Base-by-base conservation (phyloP, 2,329 filamentous ascomycete genomes). In the Cladosporium sp. region DNA sequence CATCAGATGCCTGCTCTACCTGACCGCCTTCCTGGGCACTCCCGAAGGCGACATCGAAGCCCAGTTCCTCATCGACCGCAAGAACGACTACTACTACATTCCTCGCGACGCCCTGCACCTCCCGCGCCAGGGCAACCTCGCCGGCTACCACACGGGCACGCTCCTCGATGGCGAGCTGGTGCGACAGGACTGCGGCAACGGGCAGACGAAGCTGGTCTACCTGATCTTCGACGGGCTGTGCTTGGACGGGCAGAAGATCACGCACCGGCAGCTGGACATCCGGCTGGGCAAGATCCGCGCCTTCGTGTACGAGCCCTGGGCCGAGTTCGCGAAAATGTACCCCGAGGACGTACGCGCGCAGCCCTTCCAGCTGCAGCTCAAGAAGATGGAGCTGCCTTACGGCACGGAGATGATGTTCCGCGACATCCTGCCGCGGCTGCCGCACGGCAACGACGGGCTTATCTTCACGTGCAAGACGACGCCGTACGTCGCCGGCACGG, bases 401-500 rank as follows among this genome's bases (percentile, higher is more conserved):
- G 89, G 84, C 41, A 84, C 95, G 54, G 85, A 89, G 64, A 88
- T 88, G 80, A 95, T 97, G 86, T 96, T 99, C 74, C 82, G 84
- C 58, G 80, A 91, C 51, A 82, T 95, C 39, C 82, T 97, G 22
- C 91, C 90, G 1, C 83, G 78, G 37, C 80, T 99, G 30, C 86
- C 85, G 58, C 93, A 99, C 66, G 91, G 92, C 55, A 97, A 96
- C 68, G 93, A 99, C 67, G 93, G 93, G 5, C 79, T 99, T 41
- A 96, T 99, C 64, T 99, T 97, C 71, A 97, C 93, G n/a, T 96
- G 92, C 72, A 84, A 88, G 56, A 86, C 83, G 61, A 89, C 88
- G 15, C 80, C 85, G 8, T 99, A 99, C 73, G 85, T 85, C 61
- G 85, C 87, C 58, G 93, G 93, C 58, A 99, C 93, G 11, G 93